phyloP scores from a whole-genome alignment of 2,329 filamentous ascomycete genomes.

The Plectosphaerella plurivora region DNA sequence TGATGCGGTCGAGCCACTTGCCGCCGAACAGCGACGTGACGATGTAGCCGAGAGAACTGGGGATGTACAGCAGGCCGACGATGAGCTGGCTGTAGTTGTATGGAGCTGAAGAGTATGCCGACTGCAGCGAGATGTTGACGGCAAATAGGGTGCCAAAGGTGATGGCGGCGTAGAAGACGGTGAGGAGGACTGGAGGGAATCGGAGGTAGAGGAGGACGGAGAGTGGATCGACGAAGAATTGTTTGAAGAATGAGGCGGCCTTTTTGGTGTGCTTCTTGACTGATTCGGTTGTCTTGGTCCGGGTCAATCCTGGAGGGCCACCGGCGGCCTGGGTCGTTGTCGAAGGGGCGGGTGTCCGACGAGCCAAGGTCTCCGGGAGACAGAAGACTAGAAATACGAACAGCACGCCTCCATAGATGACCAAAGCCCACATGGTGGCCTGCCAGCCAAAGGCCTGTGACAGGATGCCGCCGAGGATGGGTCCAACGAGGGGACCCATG shows the following conservation, averaged over 20 bases:
- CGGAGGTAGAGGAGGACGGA: conserved; percentile 66
- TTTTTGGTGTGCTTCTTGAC: conserved; percentile 51
- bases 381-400: conserved; percentile 53
- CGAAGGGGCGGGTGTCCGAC: conserved; percentile 16
- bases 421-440: conserved; percentile 73
- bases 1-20: conserved; percentile 75
- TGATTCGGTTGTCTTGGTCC: conserved; percentile 59
- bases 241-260: conserved; percentile 49
- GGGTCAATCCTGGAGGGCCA: conserved; percentile 25
- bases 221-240: conserved; percentile 67
- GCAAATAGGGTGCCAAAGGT: conserved; percentile 74
- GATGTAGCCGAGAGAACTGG: conserved; percentile 69
- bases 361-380: conserved; percentile 61
- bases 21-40: conserved; percentile 65
- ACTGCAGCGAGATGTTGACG: conserved; percentile 72
- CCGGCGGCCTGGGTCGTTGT: conserved; percentile 5
- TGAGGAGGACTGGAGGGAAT: conserved; percentile 69
- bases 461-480: conserved; percentile 73
- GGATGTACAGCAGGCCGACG: conserved; percentile 74
- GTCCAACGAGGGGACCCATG: conserved; percentile 55
- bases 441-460: conserved; percentile 67
- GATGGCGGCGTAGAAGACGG: conserved; percentile 69
- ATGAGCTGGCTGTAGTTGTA: conserved; percentile 67
- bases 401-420: conserved; percentile 61
- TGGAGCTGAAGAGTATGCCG: conserved; percentile 60